A percentile compares a stretch with the other conserved stretches of the same genome.
These are phyloP conservation scores for Phytophthora idaei DNA, from an alignment of 352 stramenopile genomes.

Conservation along the genomic window DNA sequence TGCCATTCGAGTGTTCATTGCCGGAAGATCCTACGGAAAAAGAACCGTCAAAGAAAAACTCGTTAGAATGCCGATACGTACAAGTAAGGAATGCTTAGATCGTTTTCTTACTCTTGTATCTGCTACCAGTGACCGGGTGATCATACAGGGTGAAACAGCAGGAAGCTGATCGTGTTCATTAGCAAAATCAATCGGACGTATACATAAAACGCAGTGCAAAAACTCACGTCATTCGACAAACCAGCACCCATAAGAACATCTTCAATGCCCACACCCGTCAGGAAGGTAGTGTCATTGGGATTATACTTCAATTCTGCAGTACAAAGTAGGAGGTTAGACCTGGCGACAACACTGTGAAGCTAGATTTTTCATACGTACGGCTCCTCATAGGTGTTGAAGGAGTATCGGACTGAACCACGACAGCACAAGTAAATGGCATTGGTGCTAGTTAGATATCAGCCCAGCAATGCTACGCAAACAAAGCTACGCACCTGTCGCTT, in stretches of 20 bases:
- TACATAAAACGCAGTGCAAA: not conserved
- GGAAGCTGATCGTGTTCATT: slow-evolving; percentile 34
- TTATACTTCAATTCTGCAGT: slow-evolving; percentile 44
- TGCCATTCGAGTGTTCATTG: slow-evolving; percentile 59
- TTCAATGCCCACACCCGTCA: slow-evolving; percentile 78
- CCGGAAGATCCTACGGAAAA: slow-evolving; percentile 19
- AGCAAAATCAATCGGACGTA: not conserved
- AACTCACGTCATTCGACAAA: slow-evolving; percentile 35
- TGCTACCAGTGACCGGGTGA: slow-evolving; percentile 54
- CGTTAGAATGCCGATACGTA: not conserved
- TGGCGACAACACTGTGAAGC: not conserved
- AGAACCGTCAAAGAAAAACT: not conserved
- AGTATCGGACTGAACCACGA: slow-evolving; percentile 15
- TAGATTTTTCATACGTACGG: slow-evolving; percentile 16
- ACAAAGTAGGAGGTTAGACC: slow-evolving; percentile 6
- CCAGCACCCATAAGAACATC: slow-evolving; percentile 45
- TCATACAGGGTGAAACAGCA: slow-evolving; percentile 55
- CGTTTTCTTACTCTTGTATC: slow-evolving; percentile 32
- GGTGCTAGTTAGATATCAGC: not conserved
- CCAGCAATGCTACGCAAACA: not conserved
- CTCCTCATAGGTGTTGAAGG: slow-evolving; percentile 25
- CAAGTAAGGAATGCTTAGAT: not conserved
- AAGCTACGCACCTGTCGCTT: slow-evolving; percentile 27
- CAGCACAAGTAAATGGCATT: not conserved
- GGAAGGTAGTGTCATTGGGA: slow-evolving; percentile 69